These are phyloP conservation scores for Niveomyces coronatus DNA, from an alignment of 2,329 filamentous ascomycete species.

Conservation along the genomic window DNA sequence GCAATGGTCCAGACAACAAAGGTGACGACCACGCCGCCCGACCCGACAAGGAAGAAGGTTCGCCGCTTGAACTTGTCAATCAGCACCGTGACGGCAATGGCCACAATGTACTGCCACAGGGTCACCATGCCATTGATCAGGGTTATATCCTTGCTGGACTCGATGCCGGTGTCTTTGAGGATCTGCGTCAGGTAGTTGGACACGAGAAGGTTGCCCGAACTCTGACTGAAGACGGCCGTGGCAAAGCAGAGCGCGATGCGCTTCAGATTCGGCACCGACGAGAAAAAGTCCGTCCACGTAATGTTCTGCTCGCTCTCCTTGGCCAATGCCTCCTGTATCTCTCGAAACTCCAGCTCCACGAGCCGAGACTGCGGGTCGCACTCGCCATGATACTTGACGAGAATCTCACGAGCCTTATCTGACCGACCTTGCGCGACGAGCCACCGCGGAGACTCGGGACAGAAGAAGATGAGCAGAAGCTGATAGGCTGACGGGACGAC, in stretches of 20 bases:
- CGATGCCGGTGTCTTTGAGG: constrained; percentile 28
- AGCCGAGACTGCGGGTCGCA: constrained; percentile 31
- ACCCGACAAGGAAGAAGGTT: constrained; percentile 28
- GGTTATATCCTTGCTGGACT: constrained; percentile 26
- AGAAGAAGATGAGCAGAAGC: constrained; percentile 35
- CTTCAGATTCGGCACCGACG: constrained; percentile 27
- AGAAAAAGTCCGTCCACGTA: constrained; percentile 32
- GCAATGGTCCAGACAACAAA: constrained; percentile 31
- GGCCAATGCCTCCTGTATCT: constrained; percentile 36
- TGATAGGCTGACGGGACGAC: constrained; percentile 32
- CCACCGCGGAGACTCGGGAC: constrained; percentile 52
- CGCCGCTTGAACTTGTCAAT: constrained; percentile 28
- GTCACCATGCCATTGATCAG: constrained; percentile 32
- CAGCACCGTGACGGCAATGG: constrained; percentile 25
- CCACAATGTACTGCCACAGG: constrained; percentile 32
- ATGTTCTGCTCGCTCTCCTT: constrained; percentile 33
- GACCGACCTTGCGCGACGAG: constrained; percentile 39
- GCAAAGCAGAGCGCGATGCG: constrained; percentile 29
- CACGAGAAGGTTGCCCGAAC: constrained; percentile 30
- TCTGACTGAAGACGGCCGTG: constrained; percentile 30
- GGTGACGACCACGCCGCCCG: constrained; percentile 26
- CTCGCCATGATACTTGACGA: constrained; percentile 43
- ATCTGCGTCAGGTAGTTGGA: constrained; percentile 32
- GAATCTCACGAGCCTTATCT: constrained; percentile 38
- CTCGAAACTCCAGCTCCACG: constrained; percentile 36